phyloP scores from a whole-genome alignment of 78 protist species.

The slime mould (Dictyostelium discoideum) region DNA sequence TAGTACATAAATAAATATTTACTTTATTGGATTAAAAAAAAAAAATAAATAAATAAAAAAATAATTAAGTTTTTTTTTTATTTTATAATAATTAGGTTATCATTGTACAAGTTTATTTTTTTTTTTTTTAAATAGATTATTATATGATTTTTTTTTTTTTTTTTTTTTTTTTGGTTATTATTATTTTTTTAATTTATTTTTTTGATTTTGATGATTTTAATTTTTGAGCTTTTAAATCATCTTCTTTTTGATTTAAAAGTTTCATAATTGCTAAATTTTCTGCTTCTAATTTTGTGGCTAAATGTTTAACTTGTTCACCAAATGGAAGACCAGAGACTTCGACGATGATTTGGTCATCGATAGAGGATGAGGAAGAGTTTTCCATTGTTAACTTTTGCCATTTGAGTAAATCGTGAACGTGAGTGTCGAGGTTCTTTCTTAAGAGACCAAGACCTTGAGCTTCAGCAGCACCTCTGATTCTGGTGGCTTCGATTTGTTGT shows the following conservation, averaged over 20 bases:
- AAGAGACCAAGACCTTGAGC: conserved; percentile 74
- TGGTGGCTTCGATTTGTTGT: conserved; percentile 18
- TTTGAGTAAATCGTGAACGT: conserved; percentile 57
- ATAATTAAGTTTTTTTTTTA: too few species aligned
- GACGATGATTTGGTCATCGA: conserved; percentile 69
- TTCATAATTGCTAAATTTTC: conserved; percentile 50
- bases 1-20: too few species aligned
- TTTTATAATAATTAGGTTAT: background rate
- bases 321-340: conserved; percentile 76
- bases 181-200: background rate
- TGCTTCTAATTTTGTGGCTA: conserved; percentile 58
- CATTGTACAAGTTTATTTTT: background rate
- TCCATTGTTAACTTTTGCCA: conserved; percentile 70
- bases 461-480: conserved; percentile 64
- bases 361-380: background rate
- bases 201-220: conserved; percentile 5
- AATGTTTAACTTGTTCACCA: conserved; percentile 70
- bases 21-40: too few species aligned
- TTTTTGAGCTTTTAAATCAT: conserved; percentile 9
- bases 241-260: conserved; percentile 42
- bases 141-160: background rate
- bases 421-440: conserved; percentile 61
- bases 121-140: background rate
- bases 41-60: too few species aligned
- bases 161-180: background rate